Percentiles rank a stretch among this genome's conserved stretches.
Evolutionary conservation across 495 filamentous ascomycete genomes (phyloP).

Genomic region (Xylaria venustula): DNA sequence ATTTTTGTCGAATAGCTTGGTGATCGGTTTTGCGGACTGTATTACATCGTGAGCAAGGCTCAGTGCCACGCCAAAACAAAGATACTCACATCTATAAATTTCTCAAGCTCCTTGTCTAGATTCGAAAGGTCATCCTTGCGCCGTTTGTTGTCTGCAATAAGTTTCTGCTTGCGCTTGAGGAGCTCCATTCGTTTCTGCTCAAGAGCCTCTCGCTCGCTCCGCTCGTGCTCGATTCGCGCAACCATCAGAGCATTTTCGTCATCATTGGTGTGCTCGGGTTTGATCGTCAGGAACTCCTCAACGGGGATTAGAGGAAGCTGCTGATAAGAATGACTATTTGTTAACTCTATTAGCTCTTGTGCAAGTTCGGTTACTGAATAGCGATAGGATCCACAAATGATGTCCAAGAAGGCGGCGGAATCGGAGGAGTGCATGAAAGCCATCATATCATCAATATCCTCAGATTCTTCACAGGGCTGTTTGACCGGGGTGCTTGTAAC

Average conservation of each 20-base stretch:
- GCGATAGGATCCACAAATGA: conserved; percentile 4
- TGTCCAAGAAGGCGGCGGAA: not conserved
- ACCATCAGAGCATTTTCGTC: conserved; percentile 82
- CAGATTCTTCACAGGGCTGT: not conserved
- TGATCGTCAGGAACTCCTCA: conserved; percentile 76
- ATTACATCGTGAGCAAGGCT: conserved; percentile 10
- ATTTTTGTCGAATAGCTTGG: conserved; percentile 77
- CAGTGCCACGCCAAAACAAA: not conserved
- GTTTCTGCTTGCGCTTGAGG: conserved; percentile 82
- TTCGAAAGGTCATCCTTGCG: conserved; percentile 88
- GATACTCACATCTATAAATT: conserved; percentile 72
- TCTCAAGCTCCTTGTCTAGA: conserved; percentile 84
- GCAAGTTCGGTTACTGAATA: conserved; percentile 1
- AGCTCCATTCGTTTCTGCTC: conserved; percentile 85
- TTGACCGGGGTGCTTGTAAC: not conserved
- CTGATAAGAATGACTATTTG: conserved; percentile 76
- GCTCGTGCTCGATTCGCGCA: conserved; percentile 89
- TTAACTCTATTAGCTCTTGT: conserved; percentile 20
- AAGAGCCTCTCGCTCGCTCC: conserved; percentile 77
- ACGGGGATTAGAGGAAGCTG: conserved; percentile 79
- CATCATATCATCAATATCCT: not conserved
- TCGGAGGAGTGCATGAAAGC: not conserved
- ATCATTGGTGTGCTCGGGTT: conserved; percentile 68
- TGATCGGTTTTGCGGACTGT: conserved; percentile 81
- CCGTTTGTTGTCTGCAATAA: conserved; percentile 94